Base-by-base conservation (phyloP, 2,329 filamentous ascomycete genomes). In the Fusarium caatingaense region DNA sequence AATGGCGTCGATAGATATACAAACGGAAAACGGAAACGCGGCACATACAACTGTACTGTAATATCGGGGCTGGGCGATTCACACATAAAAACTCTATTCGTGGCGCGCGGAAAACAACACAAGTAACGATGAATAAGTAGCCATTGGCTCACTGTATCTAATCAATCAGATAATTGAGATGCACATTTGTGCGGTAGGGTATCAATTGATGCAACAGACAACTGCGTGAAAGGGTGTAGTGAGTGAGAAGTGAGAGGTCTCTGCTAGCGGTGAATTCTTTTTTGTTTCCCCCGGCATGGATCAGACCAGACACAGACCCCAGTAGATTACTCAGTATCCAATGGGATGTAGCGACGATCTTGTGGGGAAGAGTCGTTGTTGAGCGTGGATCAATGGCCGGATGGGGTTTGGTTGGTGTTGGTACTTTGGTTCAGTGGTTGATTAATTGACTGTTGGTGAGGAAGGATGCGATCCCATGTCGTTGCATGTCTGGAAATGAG, bases 211-310 rank as follows among this genome's bases (percentile, higher is more conserved):
- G 30, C 18, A 4, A 28, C 32, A 23, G 51, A 56, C 21, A 34
- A 59, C 50, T 32, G 27, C 18, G 30, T 47, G 57, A 42, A 25
- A 53, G 49, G 23, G 49, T 53, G n/a, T 42, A 30, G 50, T 47
- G 45, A 66, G 51, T 23, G 48, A 30, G 56, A 46, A 64, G 63
- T 34, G 42, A 47, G 21, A 45, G 30, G 30, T 41, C 27, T 46
- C 9, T n/a, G 42, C 13, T 42, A 66, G 68, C 68, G 65, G 68
- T 71, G 68, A 72, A 72, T 66, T 41, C 41, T 50, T 42, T 65
- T 50, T 55, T 53, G 25, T 40, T 56, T 25, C 34, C 13, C 13
- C 16, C 6, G 23, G 28, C 54, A 28, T 28, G 34, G 9, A 41
- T 61, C 47, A 34, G 47, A 49, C 16, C 48, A 66, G 62, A 51